phyloP scores from a whole-genome alignment of 1,284 basidiomycete genomes.

The Tranzscheliella williamsii region DNA sequence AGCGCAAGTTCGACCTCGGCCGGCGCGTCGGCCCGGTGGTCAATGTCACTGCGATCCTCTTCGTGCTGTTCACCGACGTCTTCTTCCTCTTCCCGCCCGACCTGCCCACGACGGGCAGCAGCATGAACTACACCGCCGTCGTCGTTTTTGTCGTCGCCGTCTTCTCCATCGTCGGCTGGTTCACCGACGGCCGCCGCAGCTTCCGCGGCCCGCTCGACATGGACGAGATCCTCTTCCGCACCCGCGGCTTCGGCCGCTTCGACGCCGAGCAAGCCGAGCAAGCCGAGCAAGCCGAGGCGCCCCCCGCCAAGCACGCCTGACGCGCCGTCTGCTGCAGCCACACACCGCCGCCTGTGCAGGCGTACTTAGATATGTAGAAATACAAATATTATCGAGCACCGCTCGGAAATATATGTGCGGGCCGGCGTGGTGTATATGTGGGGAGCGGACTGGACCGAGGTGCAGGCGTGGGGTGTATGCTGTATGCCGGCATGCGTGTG shows the following conservation, averaged over 20 bases:
- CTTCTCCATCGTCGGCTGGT: constrained; percentile 32
- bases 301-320: no score
- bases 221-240: constrained; percentile 30
- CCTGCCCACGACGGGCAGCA: constrained; percentile 60
- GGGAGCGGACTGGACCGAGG: no score
- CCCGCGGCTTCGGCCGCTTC: constrained; percentile 14
- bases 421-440: no score
- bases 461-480: no score
- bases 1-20: constrained; percentile 26
- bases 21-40: constrained; percentile 50
- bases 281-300: no score
- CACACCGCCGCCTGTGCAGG: no score
- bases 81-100: constrained; percentile 66
- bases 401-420: no score
- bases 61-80: constrained; percentile 62
- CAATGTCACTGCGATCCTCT: constrained; percentile 62
- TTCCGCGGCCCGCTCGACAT: constrained; percentile 45
- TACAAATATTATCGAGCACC: no score
- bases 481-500: no score
- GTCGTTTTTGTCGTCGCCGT: constrained; percentile 39
- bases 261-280: neutral
- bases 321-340: no score
- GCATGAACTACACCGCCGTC: constrained; percentile 64
- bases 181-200: constrained; percentile 22
- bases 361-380: no score